phyloP scores from a whole-genome alignment of 306 rosid species.

The Fragaria nilgerrensis region DNA sequence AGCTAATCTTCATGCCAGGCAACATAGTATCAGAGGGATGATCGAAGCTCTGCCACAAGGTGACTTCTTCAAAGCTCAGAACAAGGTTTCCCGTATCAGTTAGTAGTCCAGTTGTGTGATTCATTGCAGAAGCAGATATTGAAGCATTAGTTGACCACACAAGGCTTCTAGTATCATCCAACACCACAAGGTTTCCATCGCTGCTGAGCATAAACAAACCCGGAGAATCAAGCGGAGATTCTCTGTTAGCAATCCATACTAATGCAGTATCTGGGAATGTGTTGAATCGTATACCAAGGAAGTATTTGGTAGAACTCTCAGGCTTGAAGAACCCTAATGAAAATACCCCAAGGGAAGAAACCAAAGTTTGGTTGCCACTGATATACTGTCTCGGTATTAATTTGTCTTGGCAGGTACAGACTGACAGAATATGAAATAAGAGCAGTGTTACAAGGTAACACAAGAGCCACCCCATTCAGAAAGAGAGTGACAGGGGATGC shows the following conservation, averaged over 20 bases:
- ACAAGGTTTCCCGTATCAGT: constrained; percentile 20
- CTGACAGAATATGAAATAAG: background rate
- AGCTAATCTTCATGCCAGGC: constrained; percentile 25
- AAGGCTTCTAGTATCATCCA: background rate
- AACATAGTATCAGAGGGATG: too few relatives aligned
- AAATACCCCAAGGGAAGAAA: constrained; percentile 38
- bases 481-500: background rate
- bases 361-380: constrained; percentile 42
- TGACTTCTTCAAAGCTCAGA: background rate
- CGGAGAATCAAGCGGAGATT: constrained; percentile 29
- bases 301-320: constrained; percentile 35
- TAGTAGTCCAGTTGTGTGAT: background rate
- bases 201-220: constrained; percentile 19
- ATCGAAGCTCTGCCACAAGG: too few relatives aligned
- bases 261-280: background rate
- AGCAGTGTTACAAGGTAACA: background rate
- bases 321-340: constrained; percentile 47
- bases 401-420: background rate
- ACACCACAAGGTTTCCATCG: constrained; percentile 24
- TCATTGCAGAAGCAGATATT: background rate
- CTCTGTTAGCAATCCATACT: constrained; percentile 75
- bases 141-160: constrained; percentile 26
- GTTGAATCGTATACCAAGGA: background rate
- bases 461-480: background rate
- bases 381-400: constrained; percentile 4